Evolutionary conservation across 2,329 filamentous ascomycete species (phyloP).

Genomic region (Podosphaera xanthii): DNA sequence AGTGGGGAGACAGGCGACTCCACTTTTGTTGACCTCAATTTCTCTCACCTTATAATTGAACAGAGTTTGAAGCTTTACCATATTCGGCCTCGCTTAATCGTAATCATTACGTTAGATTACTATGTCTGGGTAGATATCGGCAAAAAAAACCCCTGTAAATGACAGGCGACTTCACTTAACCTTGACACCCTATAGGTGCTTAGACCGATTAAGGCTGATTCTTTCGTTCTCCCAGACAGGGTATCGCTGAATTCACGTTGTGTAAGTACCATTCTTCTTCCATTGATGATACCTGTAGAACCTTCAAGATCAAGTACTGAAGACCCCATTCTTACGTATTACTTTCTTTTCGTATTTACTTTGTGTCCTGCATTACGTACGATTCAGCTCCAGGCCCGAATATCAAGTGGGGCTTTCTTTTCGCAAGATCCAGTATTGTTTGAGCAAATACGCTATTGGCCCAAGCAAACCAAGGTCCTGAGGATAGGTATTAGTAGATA

Average conservation of each 20-base stretch:
- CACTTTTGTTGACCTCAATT: no score
- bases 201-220: no score
- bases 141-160: no score
- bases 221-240: neutral
- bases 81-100: no score
- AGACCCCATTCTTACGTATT: neutral
- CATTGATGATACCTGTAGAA: neutral
- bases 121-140: no score
- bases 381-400: slow-evolving; percentile 42
- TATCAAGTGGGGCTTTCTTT: slow-evolving; percentile 68
- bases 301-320: neutral
- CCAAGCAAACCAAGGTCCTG: slow-evolving; percentile 85
- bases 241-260: neutral
- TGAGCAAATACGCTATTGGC: slow-evolving; percentile 91
- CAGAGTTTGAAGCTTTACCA: no score
- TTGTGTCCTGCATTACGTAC: slow-evolving; percentile 22
- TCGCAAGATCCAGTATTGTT: slow-evolving; percentile 73
- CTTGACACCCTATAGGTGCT: no score
- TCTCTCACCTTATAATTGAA: no score
- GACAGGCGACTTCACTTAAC: no score
- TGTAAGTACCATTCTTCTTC: neutral
- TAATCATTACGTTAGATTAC: no score
- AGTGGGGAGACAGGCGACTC: no score
- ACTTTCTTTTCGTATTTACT: neutral
- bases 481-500: neutral